These are phyloP conservation scores for Chrysosporium keratinophilum DNA, from an alignment of 2,329 filamentous ascomycete genomes.

Conservation along the genomic window DNA sequence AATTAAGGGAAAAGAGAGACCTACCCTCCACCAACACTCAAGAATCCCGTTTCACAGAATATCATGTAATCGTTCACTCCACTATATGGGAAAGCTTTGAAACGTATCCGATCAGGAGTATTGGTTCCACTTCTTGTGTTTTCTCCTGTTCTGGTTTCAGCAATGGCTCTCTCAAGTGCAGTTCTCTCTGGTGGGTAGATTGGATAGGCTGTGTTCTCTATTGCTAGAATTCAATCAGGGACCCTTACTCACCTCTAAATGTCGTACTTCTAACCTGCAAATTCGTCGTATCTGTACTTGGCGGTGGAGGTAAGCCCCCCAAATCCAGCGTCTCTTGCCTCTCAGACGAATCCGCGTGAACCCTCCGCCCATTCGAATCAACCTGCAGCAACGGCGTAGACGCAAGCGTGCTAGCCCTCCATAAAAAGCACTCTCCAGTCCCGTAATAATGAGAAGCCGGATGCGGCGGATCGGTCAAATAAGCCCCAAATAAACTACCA, in stretches of 20 bases:
- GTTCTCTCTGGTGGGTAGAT: no score
- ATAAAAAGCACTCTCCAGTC: conserved; percentile 91
- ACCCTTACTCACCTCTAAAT: conserved; percentile 28
- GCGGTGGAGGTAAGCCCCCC: conserved; percentile 56
- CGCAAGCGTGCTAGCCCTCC: conserved; percentile 61
- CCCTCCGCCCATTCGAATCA: conserved; percentile 6
- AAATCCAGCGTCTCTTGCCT: conserved; percentile 37
- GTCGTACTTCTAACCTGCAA: conserved; percentile 51
- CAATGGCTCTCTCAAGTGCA: not conserved
- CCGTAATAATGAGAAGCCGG: conserved; percentile 80
- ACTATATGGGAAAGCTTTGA: conserved; percentile 94
- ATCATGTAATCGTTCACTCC: conserved; percentile 96
- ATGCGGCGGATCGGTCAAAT: conserved; percentile 79
- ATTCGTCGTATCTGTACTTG: conserved; percentile 55
- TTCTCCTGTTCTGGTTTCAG: conserved; percentile 17
- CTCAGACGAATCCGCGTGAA: not conserved
- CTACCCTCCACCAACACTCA: conserved; percentile 73
- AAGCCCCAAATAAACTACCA: conserved; percentile 68
- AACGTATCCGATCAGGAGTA: conserved; percentile 67
- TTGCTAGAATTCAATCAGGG: not conserved
- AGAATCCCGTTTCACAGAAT: conserved; percentile 73
- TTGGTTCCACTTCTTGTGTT: conserved; percentile 38
- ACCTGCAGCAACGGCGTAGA: conserved; percentile 32
- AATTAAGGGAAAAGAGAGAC: conserved; percentile 18
- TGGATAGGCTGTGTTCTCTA: no score